Evolutionary conservation across 2,329 filamentous ascomycete genomes (phyloP).

Genomic region (Chaetomium globosum): DNA sequence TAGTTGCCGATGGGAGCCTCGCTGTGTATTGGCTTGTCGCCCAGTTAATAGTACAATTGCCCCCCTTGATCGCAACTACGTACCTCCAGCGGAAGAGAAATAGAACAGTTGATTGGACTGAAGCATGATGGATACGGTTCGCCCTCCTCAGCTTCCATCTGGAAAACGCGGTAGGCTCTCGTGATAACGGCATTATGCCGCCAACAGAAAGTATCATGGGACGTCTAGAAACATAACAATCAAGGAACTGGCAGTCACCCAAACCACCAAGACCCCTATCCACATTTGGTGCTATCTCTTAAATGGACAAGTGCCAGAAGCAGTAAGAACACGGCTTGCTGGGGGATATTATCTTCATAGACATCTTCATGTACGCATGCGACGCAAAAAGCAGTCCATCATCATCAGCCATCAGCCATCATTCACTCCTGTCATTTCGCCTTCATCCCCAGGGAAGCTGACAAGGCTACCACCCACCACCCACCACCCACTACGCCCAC

Average conservation of each 20-base stretch:
- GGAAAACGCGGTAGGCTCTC: background rate
- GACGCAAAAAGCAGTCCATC: slow-evolving; percentile 9
- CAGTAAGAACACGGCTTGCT: slow-evolving; percentile 21
- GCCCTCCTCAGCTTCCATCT: background rate
- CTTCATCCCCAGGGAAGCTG: background rate
- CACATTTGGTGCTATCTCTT: slow-evolving; percentile 22
- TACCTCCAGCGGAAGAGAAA: background rate
- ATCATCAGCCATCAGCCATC: background rate
- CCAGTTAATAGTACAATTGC: background rate
- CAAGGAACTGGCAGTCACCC: background rate
- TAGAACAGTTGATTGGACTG: background rate
- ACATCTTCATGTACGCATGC: slow-evolving; percentile 1
- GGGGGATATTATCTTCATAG: slow-evolving; percentile 25
- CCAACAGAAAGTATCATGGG: background rate
- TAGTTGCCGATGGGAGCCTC: background rate
- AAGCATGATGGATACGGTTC: background rate
- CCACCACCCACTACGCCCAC: background rate
- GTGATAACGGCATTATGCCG: background rate
- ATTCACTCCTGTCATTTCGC: background rate
- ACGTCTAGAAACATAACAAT: background rate
- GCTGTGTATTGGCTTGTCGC: background rate
- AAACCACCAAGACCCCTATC: slow-evolving; percentile 24
- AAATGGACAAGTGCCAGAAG: slow-evolving; percentile 14
- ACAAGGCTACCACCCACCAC: background rate
- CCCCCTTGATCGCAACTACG: background rate